Conservation (phyloP, 202 grass and related monocot genomes). For the Zizania palustris region DNA sequence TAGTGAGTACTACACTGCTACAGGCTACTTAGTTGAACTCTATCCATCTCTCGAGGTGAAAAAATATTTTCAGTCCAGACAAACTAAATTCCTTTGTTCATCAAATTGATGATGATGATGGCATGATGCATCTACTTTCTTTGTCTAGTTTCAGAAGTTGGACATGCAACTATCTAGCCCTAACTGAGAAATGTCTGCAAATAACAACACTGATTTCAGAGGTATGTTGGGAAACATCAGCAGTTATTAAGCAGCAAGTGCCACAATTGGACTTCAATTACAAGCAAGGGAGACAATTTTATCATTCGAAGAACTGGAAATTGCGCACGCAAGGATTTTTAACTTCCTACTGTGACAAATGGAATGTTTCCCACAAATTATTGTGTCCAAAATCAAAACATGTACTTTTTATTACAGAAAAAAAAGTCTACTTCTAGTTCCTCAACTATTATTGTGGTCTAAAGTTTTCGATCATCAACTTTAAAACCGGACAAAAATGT, state of each 20-base stretch:
- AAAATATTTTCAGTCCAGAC: not conserved
- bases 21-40: not conserved
- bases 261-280: not conserved
- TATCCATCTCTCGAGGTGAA: not conserved
- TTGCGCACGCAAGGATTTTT: not conserved
- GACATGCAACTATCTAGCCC: not conserved
- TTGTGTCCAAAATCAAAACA: not conserved
- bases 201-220: not conserved
- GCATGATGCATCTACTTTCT: not conserved
- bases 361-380: not conserved
- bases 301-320: not conserved
- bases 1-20: too few species aligned
- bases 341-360: not conserved
- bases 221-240: not conserved
- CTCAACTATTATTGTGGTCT: too few species aligned
- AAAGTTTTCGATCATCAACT: too few species aligned
- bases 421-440: too few species aligned
- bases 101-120: not conserved
- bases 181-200: not conserved
- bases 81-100: not conserved
- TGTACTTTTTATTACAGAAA: not conserved
- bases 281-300: not conserved
- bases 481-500: too few species aligned
- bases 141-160: not conserved
- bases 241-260: not conserved